Evolutionary conservation across 1,139 yeast genomes (phyloP), one percentile per base, ranked within the genome.

Genomic region (Hansenula sp.): DNA sequence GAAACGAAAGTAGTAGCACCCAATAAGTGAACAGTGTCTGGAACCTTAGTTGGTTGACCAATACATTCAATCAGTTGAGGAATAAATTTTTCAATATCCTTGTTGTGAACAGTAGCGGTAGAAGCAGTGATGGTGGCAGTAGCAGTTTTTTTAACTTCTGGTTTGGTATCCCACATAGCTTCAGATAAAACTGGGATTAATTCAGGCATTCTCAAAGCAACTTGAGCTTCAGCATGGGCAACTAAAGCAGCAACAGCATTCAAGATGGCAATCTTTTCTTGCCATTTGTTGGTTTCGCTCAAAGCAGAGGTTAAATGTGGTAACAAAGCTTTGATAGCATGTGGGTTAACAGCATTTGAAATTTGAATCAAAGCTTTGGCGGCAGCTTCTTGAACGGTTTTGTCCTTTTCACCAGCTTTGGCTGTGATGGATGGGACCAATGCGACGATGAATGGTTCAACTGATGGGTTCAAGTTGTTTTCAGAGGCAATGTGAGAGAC

Each of bases 1-100:
- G 97, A 90, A 63, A 93, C 99, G 70, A 93, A 93, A 66, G 99
- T 93, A 65, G 99, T 93, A 66, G 99, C 98, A 88, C 99, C 99
- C 71, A 93, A 87, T 66, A 84, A 72, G 77, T 93, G 99, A 58
- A 93, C 98, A 64, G 99, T 93, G 79, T 93, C 98, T 71, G 99
- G 96, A 61, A 93, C 99, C 72, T 84, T 93, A 62, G 83, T 79
- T 73, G 99, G 99, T 73, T 86, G 81, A 65, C 96, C 96, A 66
- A 93, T 93, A 81, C 98, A 93, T 68, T 83, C 83, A 69, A 93
- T 91, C 78, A 93, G 84, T 72, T 89, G 87, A 67, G 99, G 99
- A 74, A 93, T 93, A 79, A 93, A 93, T 80, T 91, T 89, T 74
- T 89, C 96, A 68, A 93, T 94, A 89, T 93, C 99, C 84, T 93